Evolutionary conservation across 192 early-diverging fungal species (phyloP), one percentile per base, ranked within the genome.

Genomic region (Gryganskiella cystojenkinii): DNA sequence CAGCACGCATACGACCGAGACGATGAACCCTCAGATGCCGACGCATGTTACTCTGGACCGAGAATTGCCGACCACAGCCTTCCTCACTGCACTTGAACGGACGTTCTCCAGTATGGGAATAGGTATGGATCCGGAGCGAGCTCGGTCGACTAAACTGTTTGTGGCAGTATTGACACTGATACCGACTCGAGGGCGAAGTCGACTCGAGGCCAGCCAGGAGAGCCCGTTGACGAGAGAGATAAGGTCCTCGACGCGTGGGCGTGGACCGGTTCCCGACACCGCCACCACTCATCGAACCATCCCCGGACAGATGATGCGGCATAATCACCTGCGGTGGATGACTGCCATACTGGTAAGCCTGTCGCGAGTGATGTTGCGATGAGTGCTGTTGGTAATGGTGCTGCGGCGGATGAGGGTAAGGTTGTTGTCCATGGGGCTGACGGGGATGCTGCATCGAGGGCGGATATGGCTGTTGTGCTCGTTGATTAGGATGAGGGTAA

Each of bases 21-120:
- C 83, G 67, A 81, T 89, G 87, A 9, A 85, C 84, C 33, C 86
- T 67, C 49, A 86, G 37, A 80, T 94, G 93, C n/a, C 93, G 84
- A 9, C 91, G 86, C 86, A 92, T 81, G 45, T 94, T 94, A 65
- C 90, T 92, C 45, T 86, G 82, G 11, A 93, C 92, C 30, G 90
- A 89, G 64, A 94, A 94, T 35, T 83, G 78, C 34, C 89, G 85
- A 6, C 82, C 83, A 69, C 93, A 94, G 4, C 89, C 86, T 28
- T 83, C 83, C 53, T 84, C 84, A 0, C 67, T 64, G 55, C 93
- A 94, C 22, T 85, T 79, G 72, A 90, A 87, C 1, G 93, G 93
- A 49, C 90, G 90, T 64, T 94, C 92, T 1, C 92, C 92, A 5
- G 93, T 93, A 47, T 94, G 93, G 0, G 91, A 90, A 63, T 87